Evolutionary conservation across 73 alveolate species (phyloP).

Genomic region (Paramecium caudatum): DNA sequence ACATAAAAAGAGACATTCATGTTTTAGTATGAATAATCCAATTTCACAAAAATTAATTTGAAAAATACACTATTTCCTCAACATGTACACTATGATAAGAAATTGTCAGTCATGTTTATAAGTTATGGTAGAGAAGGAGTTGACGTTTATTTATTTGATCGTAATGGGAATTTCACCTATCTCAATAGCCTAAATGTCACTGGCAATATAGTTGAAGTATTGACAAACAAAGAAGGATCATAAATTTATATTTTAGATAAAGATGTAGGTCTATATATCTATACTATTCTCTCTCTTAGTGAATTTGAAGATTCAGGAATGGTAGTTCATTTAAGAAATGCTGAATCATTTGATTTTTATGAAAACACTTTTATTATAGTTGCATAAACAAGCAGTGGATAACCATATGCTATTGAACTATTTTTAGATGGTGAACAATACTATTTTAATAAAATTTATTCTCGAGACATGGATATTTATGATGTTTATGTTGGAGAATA

Average conservation of each 20-base stretch:
- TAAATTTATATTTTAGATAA: conserved; percentile 14
- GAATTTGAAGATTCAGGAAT: background rate
- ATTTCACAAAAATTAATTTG: background rate
- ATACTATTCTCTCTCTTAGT: background rate
- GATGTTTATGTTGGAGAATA: conserved; percentile 54
- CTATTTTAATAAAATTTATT: conserved; percentile 49
- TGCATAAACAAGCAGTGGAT: background rate
- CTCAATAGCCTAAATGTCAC: background rate
- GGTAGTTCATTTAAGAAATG: background rate
- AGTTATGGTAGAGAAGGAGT: conserved; percentile 54
- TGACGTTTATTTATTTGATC: background rate
- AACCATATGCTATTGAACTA: conserved; percentile 60
- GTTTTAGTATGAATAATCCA: background rate
- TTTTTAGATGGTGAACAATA: background rate
- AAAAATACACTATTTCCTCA: background rate
- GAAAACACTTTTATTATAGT: conserved; percentile 20
- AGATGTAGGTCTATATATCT: background rate
- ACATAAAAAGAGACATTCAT: background rate
- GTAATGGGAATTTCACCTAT: background rate
- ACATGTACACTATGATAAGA: background rate
- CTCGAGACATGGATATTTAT: conserved; percentile 36
- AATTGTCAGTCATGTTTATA: background rate
- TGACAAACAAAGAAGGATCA: conserved; percentile 51
- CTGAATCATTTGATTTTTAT: conserved; percentile 39
- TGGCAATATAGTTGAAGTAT: conserved; percentile 21